Base-by-base conservation (phyloP, 169 alveolate species). In the Pseudocohnilembus persalinus region DNA sequence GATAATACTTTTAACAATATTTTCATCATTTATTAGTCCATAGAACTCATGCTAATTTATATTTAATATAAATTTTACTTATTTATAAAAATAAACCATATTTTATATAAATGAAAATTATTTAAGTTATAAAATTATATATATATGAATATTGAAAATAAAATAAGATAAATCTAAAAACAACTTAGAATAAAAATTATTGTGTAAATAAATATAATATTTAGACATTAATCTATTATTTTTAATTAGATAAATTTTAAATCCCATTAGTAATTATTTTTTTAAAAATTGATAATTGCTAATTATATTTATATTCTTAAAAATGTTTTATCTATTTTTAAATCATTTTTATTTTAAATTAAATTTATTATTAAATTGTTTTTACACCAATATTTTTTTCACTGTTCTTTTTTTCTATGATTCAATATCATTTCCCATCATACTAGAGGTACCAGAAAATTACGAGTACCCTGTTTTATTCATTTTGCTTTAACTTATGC, bases 1-100 rank as follows among this genome's bases (percentile, higher is more conserved):
- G 68, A 81, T 26, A 73, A 33, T 15, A 81, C 31, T 81, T 81
- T 81, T 31, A 73, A 26, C 25, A 81, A 33, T 29, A 73, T 31
- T 73, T 81, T 81, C 86, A 81, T 81, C 0, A 76, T 81, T 24
- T 81, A 78, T 73, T 81, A 68, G 29, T 81, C 86, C 86, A 81
- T 81, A 31, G 86, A 81, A 31, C 81, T 73, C 86, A 81, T 81
- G 0, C 84, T 79, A 79, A 11, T 11, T 49, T 49, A 49, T 49
- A 11, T 11, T 49, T 49, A 49, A 49, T 11, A 49, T 49, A 49
- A 11, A 49, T 49, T 49, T 11, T 11, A 49, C 20, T 49, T 11
- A 49, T 11, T 20, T 49, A 49, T 11, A 11, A 79, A 35, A 4
- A 29, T 79, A 26, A 0, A 15, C 6, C 6, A n/a, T 73, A 15